A percentile compares a stretch with the other conserved stretches of the same genome.
phyloP scores from a whole-genome alignment of 2,329 filamentous ascomycete genomes.

The Trichoderma sp. region DNA sequence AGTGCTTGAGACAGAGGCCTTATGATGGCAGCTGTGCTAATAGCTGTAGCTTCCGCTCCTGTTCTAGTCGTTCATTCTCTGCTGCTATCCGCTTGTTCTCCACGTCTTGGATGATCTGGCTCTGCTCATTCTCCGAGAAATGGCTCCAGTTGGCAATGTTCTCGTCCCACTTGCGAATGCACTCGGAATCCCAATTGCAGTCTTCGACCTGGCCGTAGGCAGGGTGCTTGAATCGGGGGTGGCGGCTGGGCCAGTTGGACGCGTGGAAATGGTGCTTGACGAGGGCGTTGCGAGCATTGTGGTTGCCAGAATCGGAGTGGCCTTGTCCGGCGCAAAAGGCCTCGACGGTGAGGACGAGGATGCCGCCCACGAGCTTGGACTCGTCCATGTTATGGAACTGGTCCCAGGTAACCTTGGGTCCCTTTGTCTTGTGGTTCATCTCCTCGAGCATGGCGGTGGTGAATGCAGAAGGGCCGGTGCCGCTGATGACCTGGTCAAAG shows the following conservation, averaged over 20 bases:
- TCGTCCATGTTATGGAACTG: constrained; percentile 68
- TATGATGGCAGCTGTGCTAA: constrained; percentile 3
- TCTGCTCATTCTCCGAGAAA: constrained; percentile 63
- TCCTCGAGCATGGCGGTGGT: constrained; percentile 66
- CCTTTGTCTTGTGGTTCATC: constrained; percentile 55
- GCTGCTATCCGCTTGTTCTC: constrained; percentile 1
- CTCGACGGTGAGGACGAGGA: constrained; percentile 71
- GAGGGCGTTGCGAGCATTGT: constrained; percentile 66
- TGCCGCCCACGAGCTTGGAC: constrained; percentile 65
- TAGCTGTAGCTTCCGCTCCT: constrained; percentile 15
- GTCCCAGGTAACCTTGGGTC: constrained; percentile 59
- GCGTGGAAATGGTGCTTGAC: constrained; percentile 78
- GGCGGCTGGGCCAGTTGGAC: constrained; percentile 69
- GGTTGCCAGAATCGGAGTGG: constrained; percentile 73
- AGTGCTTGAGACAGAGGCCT: background rate
- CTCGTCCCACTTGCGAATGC: constrained; percentile 67
- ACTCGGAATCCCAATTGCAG: constrained; percentile 70
- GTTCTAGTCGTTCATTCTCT: constrained; percentile 10
- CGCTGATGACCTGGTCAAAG: constrained; percentile 73
- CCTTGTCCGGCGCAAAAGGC: constrained; percentile 74
- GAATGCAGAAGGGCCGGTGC: constrained; percentile 73
- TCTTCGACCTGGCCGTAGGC: constrained; percentile 71
- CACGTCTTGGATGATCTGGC: constrained; percentile 48
- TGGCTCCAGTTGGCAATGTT: constrained; percentile 64
- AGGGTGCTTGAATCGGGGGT: constrained; percentile 69